Base-by-base conservation (phyloP, 2,329 filamentous ascomycete species). In the Aaosphaeria arxii region DNA sequence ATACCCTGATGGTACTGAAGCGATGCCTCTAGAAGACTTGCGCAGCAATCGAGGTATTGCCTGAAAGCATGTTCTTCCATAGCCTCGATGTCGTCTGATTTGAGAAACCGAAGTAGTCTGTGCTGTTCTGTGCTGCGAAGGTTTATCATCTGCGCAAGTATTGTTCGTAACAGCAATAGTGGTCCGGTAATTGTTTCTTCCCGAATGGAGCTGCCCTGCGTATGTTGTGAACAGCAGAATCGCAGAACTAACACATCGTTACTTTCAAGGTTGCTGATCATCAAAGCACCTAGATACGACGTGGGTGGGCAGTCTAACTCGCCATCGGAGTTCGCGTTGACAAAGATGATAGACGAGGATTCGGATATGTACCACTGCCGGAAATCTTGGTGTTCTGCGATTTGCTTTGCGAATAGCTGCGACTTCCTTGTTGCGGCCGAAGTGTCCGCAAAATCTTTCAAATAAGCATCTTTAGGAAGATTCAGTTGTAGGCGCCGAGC, bases 181-280 rank as follows among this genome's bases (percentile, higher is more conserved):
- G 36, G 39, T 11, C 36, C 43, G 9, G n/a, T 33, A 11, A 29
- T 5, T 40, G 46, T 39, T 11, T 31, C 36, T 13, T 45, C 29
- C 6, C 30, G 2, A 24, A 49, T 9, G 17, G 39, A 11, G 17
- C 42, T 11, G 38, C 43, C 28, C 17, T 28, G 7, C 36, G 36
- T 39, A 36, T 50, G 47, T 17, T 46, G 11, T n/a, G 39, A 43
- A 31, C 47, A 46, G 40, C 43, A 50, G 30, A 43, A 45, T n/a
- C n/a, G 44, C n/a, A 50, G 33, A 6, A 46, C 47, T 6, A 50
- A 30, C 17, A 30, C 17, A 29, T 28, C 30, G 6, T 17, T 30
- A 24, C 17, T 24, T 5, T 29, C 24, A 5, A 48, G 24, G 5
- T 38, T 39, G 30, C 31, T 29, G 28, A 24, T 9, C 6, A 49